A percentile compares a stretch with the other conserved stretches of the same genome.
Evolutionary conservation across 2,329 filamentous ascomycete species (phyloP).

Genomic region (Chaetomium olivaceum): DNA sequence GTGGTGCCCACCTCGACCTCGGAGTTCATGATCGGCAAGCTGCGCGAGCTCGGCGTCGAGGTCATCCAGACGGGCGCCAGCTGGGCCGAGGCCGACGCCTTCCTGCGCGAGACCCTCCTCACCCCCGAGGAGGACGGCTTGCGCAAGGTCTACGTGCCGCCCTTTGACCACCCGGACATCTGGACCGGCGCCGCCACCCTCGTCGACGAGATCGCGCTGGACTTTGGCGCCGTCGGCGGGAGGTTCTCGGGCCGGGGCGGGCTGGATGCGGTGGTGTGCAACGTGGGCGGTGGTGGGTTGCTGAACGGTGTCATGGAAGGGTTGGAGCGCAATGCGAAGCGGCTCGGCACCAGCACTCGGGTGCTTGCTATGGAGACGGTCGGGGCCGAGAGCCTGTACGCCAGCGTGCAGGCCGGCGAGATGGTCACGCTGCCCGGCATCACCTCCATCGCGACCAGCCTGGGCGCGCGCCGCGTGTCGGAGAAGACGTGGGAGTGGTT

Average conservation of each 20-base stretch:
- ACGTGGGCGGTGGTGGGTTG: constrained; percentile 70
- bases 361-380: constrained; percentile 72
- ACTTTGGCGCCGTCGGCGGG: constrained; percentile 38
- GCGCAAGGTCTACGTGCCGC: constrained; percentile 58
- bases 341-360: constrained; percentile 37
- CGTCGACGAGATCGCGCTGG: constrained; percentile 48
- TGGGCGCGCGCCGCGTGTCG: constrained; percentile 69
- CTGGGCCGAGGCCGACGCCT: constrained; percentile 68
- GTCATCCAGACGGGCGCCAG: constrained; percentile 67
- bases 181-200: constrained; percentile 65
- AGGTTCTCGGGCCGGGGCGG: constrained; percentile 42
- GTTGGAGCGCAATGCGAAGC: constrained; percentile 38
- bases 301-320: constrained; percentile 68
- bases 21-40: constrained; percentile 66
- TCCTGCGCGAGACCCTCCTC: constrained; percentile 60
- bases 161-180: constrained; percentile 66
- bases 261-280: constrained; percentile 66
- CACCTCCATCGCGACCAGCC: constrained; percentile 68
- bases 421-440: constrained; percentile 66
- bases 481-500: constrained; percentile 60
- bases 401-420: constrained; percentile 53
- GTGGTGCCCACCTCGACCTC: constrained; percentile 69
- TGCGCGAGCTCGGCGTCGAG: constrained; percentile 63
- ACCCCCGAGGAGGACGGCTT: constrained; percentile 24
- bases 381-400: constrained; percentile 66